Evolutionary conservation across 495 filamentous ascomycete species (phyloP).

Genomic region (Aspergillus coremiiformis): DNA sequence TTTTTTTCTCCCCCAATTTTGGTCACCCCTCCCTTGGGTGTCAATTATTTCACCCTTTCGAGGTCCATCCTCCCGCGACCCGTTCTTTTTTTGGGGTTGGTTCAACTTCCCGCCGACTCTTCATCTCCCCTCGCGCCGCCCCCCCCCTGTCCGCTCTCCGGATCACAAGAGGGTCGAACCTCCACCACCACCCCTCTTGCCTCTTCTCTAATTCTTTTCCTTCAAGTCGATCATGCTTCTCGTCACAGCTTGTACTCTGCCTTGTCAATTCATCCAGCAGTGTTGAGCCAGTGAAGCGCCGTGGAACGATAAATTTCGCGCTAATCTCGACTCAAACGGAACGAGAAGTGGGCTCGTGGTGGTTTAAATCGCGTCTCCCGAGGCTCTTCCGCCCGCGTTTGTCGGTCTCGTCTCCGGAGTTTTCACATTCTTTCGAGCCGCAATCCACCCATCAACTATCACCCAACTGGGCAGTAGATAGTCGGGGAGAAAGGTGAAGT

Average conservation of each 20-base stretch:
- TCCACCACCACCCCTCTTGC: not conserved
- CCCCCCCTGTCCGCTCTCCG: constrained; percentile 14
- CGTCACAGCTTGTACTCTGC: constrained; percentile 11
- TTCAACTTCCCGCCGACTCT: constrained; percentile 10
- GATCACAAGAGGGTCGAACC: constrained; percentile 10
- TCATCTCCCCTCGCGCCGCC: constrained; percentile 14
- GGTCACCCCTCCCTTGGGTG: constrained; percentile 9
- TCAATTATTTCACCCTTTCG: constrained; percentile 9
- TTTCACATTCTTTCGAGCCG: constrained; percentile 11
- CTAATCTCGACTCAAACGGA: not conserved
- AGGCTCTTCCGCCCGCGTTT: constrained; percentile 19
- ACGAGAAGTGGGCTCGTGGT: constrained; percentile 12
- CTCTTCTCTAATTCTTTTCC: constrained; percentile 1
- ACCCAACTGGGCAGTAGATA: constrained; percentile 11
- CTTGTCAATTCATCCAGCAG: constrained; percentile 19
- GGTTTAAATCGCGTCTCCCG: constrained; percentile 16
- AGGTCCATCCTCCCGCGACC: not conserved
- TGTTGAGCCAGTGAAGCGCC: constrained; percentile 13
- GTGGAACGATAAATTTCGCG: not conserved
- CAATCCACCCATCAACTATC: constrained; percentile 7
- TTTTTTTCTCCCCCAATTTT: not conserved
- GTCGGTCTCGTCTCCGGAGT: constrained; percentile 7
- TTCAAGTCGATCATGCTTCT: constrained; percentile 19
- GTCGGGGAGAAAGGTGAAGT: constrained; percentile 7
- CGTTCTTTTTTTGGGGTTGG: not conserved